phyloP scores from a whole-genome alignment of 163 green algal species.

The Coccomyxa subellipsoidea region DNA sequence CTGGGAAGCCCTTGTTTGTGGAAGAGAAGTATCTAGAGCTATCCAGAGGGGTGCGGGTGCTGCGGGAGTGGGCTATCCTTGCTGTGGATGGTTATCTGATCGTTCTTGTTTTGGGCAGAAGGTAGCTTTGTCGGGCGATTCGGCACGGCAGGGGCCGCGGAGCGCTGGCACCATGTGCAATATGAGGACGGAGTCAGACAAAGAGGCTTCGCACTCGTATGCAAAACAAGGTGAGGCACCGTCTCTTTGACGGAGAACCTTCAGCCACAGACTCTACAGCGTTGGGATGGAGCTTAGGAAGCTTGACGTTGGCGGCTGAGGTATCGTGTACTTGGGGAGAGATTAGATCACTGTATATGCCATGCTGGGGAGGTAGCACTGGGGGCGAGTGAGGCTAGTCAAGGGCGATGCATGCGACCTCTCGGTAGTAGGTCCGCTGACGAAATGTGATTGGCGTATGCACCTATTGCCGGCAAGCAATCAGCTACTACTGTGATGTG shows the following conservation, averaged over 20 bases:
- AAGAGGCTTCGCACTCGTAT: background rate
- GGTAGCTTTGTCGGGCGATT: background rate
- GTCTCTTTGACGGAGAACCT: background rate
- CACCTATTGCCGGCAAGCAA: too few relatives aligned
- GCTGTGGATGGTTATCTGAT: background rate
- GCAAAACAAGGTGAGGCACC: background rate
- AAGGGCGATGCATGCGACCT: background rate
- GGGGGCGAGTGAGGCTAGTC: background rate
- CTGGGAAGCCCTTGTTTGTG: background rate
- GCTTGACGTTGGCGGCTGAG: background rate
- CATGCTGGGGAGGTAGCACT: background rate
- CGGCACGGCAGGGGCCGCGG: too few relatives aligned
- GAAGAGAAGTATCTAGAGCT: background rate
- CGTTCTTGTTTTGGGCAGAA: background rate
- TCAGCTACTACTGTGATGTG: too few relatives aligned
- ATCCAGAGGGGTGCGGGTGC: background rate
- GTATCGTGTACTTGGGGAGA: background rate
- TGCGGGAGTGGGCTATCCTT: background rate
- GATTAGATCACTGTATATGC: background rate
- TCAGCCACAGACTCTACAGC: background rate
- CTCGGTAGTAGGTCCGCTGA: background rate
- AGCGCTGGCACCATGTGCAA: background rate
- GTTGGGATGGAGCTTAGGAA: background rate
- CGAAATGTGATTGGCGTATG: too few relatives aligned
- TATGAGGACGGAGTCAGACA: background rate